Evolutionary conservation across 495 filamentous ascomycete genomes (phyloP).

Genomic region (Hyphodiscus hymeniophilus): DNA sequence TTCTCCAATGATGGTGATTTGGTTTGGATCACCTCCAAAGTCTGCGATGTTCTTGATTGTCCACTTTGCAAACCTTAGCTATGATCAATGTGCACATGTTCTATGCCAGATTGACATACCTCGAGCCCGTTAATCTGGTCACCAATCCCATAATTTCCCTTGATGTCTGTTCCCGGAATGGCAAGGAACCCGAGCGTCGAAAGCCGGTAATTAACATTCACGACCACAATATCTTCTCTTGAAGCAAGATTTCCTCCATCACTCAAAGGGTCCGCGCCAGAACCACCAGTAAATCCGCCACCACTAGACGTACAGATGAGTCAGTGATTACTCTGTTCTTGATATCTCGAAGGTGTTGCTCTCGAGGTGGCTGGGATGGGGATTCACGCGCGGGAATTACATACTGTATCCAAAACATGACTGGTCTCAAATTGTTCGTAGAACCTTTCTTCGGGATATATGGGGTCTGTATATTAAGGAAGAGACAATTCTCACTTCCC

Average conservation of each 20-base stretch:
- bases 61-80: conserved; percentile 63
- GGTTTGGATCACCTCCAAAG: conserved; percentile 60
- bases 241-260: conserved; percentile 41
- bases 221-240: conserved; percentile 36
- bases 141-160: conserved; percentile 30
- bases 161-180: conserved; percentile 13
- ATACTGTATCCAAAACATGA: conserved; percentile 55
- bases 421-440: conserved; percentile 36
- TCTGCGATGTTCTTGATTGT: conserved; percentile 56
- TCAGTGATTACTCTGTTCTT: no score
- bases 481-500: conserved; percentile 39
- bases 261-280: conserved; percentile 28
- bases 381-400: no score
- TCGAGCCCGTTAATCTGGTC: conserved; percentile 34
- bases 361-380: no score
- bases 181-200: conserved; percentile 17
- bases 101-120: not conserved
- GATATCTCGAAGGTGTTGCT: no score
- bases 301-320: no score
- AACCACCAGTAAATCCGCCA: conserved; percentile 47
- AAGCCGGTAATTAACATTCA: conserved; percentile 31
- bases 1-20: conserved; percentile 64
- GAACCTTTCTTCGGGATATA: conserved; percentile 11
- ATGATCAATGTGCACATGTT: not conserved
- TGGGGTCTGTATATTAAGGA: conserved; percentile 40